phyloP scores from a whole-genome alignment of 2,329 filamentous ascomycete genomes.

The Colletotrichum tropicicola region DNA sequence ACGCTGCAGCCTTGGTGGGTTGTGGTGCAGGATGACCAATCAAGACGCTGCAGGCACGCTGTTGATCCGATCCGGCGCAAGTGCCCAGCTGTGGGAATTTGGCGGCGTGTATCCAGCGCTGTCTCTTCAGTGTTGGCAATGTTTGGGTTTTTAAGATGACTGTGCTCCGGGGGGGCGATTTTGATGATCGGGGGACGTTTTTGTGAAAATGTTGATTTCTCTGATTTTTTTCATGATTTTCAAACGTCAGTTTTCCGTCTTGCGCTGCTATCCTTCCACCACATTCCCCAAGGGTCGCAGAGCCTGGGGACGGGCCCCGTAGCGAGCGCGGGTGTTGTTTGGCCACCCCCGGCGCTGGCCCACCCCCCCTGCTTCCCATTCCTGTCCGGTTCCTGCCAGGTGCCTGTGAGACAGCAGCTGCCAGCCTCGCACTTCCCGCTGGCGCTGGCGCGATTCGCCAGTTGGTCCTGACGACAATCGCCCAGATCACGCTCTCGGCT shows the following conservation, averaged over 20 bases:
- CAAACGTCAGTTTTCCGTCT: no score
- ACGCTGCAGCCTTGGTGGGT: slow-evolving; percentile 30
- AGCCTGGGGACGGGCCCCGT: background rate
- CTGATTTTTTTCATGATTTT: background rate
- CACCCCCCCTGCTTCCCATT: slow-evolving; percentile 8
- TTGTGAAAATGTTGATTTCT: no score
- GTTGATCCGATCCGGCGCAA: slow-evolving; percentile 32
- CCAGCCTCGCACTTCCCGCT: slow-evolving; percentile 21
- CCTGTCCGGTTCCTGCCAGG: background rate
- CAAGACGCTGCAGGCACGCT: slow-evolving; percentile 18
- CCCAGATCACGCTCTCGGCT: slow-evolving; percentile 11
- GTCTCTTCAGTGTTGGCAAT: no score
- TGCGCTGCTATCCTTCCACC: background rate
- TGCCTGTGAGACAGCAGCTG: slow-evolving; percentile 19
- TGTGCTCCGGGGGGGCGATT: no score
- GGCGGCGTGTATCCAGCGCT: no score
- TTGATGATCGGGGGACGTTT: no score
- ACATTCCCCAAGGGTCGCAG: background rate
- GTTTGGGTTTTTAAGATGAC: no score
- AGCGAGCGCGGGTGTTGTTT: background rate
- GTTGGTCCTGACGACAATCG: slow-evolving; percentile 21
- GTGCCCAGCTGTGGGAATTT: background rate
- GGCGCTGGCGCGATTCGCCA: slow-evolving; percentile 15
- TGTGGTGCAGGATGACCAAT: slow-evolving; percentile 27
- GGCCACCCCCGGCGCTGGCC: background rate